Percentiles rank a stretch among this genome's conserved stretches.
Evolutionary conservation across 2,329 filamentous ascomycete genomes (phyloP).

Genomic region (Chrysoporthe austroafricana): DNA sequence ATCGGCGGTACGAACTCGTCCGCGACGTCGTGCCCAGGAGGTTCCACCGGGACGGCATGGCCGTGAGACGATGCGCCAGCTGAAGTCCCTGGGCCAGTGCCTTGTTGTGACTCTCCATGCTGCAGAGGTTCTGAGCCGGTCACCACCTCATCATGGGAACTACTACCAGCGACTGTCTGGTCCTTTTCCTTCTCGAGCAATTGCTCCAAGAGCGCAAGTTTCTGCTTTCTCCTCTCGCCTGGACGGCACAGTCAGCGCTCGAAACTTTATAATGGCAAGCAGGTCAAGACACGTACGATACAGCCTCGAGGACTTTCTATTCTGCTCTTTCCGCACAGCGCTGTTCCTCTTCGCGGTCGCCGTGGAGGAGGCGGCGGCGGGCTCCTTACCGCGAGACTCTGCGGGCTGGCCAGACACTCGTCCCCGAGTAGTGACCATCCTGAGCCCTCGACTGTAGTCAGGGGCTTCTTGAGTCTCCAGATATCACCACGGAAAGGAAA

Average conservation of each 20-base stretch:
- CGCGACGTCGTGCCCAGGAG: background rate
- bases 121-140: background rate
- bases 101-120: background rate
- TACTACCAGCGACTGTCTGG: background rate
- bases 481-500: background rate
- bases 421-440: constrained; percentile 4
- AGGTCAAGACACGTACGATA: constrained; percentile 30
- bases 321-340: constrained; percentile 34
- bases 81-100: background rate
- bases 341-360: constrained; percentile 29
- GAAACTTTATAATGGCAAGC: background rate
- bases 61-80: too few species aligned
- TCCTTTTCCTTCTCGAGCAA: constrained; percentile 38
- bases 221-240: constrained; percentile 51
- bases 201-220: constrained; percentile 45
- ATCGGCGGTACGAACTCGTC: background rate
- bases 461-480: background rate
- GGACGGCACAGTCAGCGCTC: constrained; percentile 25
- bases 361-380: background rate
- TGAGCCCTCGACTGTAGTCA: background rate
- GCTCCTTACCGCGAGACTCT: background rate
- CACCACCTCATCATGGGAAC: background rate
- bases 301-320: constrained; percentile 34
- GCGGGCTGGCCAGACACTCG: background rate
- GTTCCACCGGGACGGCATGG: background rate